A percentile compares a stretch with the other conserved stretches of the same genome.
Evolutionary conservation across 805 yeast genomes (phyloP).

Genomic region (Candida taoyuanica): DNA sequence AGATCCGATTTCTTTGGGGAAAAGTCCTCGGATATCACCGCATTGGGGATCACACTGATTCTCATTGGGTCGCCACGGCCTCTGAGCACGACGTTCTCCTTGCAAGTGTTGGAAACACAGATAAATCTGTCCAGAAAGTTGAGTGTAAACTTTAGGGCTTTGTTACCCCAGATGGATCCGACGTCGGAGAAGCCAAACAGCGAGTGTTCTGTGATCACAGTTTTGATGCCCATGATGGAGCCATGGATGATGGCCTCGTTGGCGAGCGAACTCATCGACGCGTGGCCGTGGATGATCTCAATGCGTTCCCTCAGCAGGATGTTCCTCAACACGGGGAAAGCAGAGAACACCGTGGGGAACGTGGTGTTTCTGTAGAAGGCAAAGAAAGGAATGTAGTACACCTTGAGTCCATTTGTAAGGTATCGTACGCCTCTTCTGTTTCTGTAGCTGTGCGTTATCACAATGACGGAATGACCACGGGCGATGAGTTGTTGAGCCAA

Average conservation of each 20-base stretch:
- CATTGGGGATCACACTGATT: conserved; percentile 94
- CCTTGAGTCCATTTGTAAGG: conserved; percentile 86
- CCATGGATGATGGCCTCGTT: conserved; percentile 93
- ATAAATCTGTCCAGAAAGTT: conserved; percentile 89
- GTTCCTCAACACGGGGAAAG: conserved; percentile 80
- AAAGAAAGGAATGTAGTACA: conserved; percentile 81
- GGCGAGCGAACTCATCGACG: conserved; percentile 78
- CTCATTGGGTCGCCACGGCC: conserved; percentile 73
- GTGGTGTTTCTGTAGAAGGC: conserved; percentile 81
- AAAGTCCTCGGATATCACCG: conserved; percentile 83
- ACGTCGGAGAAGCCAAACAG: conserved; percentile 89
- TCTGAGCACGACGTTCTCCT: conserved; percentile 89
- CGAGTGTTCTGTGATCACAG: conserved; percentile 95
- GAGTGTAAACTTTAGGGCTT: conserved; percentile 73
- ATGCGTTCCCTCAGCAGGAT: conserved; percentile 82
- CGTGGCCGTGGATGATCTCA: conserved; percentile 94
- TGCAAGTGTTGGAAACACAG: conserved; percentile 95
- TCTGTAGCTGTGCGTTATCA: conserved; percentile 86
- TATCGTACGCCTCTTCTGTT: conserved; percentile 77
- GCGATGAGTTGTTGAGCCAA: conserved; percentile 76
- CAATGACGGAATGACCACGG: conserved; percentile 79
- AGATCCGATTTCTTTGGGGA: conserved; percentile 35
- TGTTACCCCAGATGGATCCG: conserved; percentile 80
- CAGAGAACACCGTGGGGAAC: conserved; percentile 83
- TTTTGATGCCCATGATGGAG: conserved; percentile 83